Conservation (phyloP, 1,284 basidiomycete species). For the Ganoderma boninense region DNA sequence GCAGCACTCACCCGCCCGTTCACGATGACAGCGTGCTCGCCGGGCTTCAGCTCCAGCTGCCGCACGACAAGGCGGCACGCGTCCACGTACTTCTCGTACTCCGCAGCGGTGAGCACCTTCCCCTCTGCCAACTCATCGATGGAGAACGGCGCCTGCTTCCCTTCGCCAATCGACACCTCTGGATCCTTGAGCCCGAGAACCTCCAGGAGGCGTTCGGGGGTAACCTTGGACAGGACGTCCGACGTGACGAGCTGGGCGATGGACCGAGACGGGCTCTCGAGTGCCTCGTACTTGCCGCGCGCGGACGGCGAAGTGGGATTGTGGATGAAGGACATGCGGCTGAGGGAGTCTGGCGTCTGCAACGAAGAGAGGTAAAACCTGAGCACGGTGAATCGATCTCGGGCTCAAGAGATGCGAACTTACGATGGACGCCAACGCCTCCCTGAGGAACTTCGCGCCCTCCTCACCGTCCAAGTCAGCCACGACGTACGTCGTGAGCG, state of each 20-base stretch:
- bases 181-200: slow-evolving; percentile 45
- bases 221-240: slow-evolving; percentile 48
- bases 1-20: slow-evolving; percentile 78
- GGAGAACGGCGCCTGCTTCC: slow-evolving; percentile 41
- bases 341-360: slow-evolving; percentile 53
- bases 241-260: slow-evolving; percentile 54
- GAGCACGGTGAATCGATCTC: too few relatives aligned
- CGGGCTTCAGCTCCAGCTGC: slow-evolving; percentile 63
- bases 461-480: slow-evolving; percentile 79
- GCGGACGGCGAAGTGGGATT: slow-evolving; percentile 51
- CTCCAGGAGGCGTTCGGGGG: slow-evolving; percentile 48
- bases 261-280: slow-evolving; percentile 47
- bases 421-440: slow-evolving; percentile 75
- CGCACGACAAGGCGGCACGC: slow-evolving; percentile 55
- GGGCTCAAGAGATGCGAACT: slow-evolving; percentile 28
- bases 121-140: not conserved
- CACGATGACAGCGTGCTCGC: slow-evolving; percentile 70
- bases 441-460: slow-evolving; percentile 64
- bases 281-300: slow-evolving; percentile 26
- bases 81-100: slow-evolving; percentile 52
- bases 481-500: slow-evolving; percentile 72
- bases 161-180: not conserved
- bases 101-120: slow-evolving; percentile 14
- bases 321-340: slow-evolving; percentile 72
- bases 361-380: slow-evolving; percentile 1